These are phyloP conservation scores for Claviceps arundinis DNA, from an alignment of 2,329 filamentous ascomycete species.

Conservation along the genomic window DNA sequence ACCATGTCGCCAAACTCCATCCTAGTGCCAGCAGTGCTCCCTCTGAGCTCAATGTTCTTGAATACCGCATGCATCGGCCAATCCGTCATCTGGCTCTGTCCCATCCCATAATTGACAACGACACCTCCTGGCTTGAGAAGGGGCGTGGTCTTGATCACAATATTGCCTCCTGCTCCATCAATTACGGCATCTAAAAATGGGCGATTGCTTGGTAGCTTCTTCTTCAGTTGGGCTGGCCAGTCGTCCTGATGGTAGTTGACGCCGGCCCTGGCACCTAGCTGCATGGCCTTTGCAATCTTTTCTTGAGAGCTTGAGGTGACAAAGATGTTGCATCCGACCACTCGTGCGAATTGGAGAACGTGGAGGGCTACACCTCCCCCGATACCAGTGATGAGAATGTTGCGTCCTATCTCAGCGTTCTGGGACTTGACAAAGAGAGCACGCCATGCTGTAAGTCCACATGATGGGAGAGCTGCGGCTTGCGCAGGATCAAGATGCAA, in stretches of 20 bases:
- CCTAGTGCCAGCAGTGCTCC: constrained; percentile 85
- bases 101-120: constrained; percentile 85
- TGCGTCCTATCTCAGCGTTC: constrained; percentile 49
- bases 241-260: constrained; percentile 64
- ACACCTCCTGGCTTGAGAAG: constrained; percentile 71
- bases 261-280: constrained; percentile 65
- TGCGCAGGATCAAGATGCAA: constrained; percentile 58
- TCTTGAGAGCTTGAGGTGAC: constrained; percentile 62
- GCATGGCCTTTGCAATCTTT: constrained; percentile 61
- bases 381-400: constrained; percentile 80
- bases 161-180: constrained; percentile 79
- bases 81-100: constrained; percentile 67
- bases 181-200: constrained; percentile 70
- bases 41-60: constrained; percentile 75
- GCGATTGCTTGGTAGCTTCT: constrained; percentile 48
- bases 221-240: constrained; percentile 67
- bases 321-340: constrained; percentile 61
- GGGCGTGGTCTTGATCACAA: constrained; percentile 52
- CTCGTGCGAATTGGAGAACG: constrained; percentile 66
- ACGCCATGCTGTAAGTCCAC: constrained; percentile 78
- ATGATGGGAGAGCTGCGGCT: constrained; percentile 72
- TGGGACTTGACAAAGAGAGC: constrained; percentile 64
- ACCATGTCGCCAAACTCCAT: constrained; percentile 85
- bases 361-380: constrained; percentile 83
- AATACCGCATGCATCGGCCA: constrained; percentile 75